Conservation (phyloP, 805 yeast genomes). For the Metschnikowia koreensis region DNA sequence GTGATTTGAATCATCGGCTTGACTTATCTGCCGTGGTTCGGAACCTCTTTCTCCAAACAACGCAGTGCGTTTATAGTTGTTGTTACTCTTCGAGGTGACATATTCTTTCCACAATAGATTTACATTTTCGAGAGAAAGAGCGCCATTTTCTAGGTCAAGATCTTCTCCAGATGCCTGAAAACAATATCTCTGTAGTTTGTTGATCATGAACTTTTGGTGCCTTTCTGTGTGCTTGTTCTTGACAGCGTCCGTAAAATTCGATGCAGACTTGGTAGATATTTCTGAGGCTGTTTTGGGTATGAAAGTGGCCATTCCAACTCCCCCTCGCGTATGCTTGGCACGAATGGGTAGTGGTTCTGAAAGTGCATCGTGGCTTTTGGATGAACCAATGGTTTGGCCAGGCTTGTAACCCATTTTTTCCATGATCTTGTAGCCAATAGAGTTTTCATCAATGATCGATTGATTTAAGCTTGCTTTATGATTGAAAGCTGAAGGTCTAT, state of each 20-base stretch:
- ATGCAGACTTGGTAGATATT: neutral
- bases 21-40: neutral
- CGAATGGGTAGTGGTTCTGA: constrained; percentile 31
- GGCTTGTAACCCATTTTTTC: constrained; percentile 55
- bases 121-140: constrained; percentile 24
- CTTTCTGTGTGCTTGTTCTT: constrained; percentile 4
- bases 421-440: constrained; percentile 51
- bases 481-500: neutral
- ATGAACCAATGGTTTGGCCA: constrained; percentile 47
- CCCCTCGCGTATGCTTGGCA: constrained; percentile 18
- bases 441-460: constrained; percentile 14
- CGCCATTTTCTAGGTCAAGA: constrained; percentile 23
- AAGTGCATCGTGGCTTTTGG: constrained; percentile 18
- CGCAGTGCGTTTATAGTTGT: neutral
- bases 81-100: constrained; percentile 3
- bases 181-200: constrained; percentile 40
- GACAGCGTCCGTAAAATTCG: neutral
- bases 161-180: constrained; percentile 43
- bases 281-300: constrained; percentile 1
- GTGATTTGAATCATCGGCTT: neutral
- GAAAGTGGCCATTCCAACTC: constrained; percentile 22
- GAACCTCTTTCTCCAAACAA: constrained; percentile 2
- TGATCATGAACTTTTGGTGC: constrained; percentile 11
- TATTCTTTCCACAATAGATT: constrained; percentile 44
- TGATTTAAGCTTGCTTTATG: constrained; percentile 7